Evolutionary conservation across 2,329 filamentous ascomycete species (phyloP), one percentile per base, ranked within the genome.

Genomic region (Ophiocordyceps camponoti-rufipedis): DNA sequence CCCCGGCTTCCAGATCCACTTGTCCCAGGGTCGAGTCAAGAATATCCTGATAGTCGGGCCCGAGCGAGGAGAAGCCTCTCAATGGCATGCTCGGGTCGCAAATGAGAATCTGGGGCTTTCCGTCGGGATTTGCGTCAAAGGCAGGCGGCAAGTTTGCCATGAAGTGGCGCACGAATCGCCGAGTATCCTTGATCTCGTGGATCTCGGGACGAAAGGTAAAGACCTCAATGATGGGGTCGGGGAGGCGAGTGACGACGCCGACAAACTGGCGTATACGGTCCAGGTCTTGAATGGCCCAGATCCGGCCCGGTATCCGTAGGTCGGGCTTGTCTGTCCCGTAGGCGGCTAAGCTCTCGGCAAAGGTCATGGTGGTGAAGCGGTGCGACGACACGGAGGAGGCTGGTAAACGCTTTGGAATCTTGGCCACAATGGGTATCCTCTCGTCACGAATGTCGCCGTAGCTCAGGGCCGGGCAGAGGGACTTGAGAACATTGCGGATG

Each of bases 241-340:
- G 54, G 0, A 93, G 62, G 1, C 75, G 68, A 0, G 81, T 82
- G 46, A 95, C 83, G 71, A 86, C 94, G 54, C 70, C 65, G 40
- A 83, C 69, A 12, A 94, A 80, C 47, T 81, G 8, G 76, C 72
- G 5, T 83, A 57, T 58, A 2, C 56, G 53, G 1, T 58, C 65
- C 47, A 82, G 61, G 49, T 80, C 64, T 18, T 81, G 77, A 38
- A 94, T 68, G 1, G 68, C 45, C 65, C 68, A 49, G 11, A 93
- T 85, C 55, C 74, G 64, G 28, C 78, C 79, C 1, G 75, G 74
- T 35, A 88, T 81, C 16, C 91, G 77, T 10, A 89, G 65, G 57
- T 98, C 91, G 4, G 91, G 91, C 61, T 98, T 98, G 62, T 98
- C 91, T 5, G 78, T 83, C 11, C 91, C 91, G 55, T 88, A 94